Evolutionary conservation across 2,329 filamentous ascomycete genomes (phyloP), one percentile per base, ranked within the genome.

Genomic region (Talaromyces islandicus): DNA sequence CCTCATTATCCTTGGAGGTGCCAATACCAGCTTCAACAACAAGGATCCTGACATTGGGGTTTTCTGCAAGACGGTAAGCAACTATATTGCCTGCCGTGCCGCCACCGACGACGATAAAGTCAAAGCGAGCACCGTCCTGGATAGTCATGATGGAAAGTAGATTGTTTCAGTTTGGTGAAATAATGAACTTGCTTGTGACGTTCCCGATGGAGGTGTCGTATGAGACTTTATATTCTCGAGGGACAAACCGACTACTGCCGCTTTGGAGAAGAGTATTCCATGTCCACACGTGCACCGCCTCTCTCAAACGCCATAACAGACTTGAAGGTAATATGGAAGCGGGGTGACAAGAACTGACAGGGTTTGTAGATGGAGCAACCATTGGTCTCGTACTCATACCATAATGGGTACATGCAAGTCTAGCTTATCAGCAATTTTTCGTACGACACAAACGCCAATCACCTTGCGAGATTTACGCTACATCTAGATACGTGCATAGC

Each of bases 1-100:
- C 75, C 7, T 78, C 73, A 19, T 83, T 69, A 7, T 82, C 71
- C 17, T 75, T 69, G 0, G 83, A 77, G 64, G 83, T 60, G 19
- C 56, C 58, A 56, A 59, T 59, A n/a, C 58, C 58, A 14, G 58
- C 58, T 21, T 59, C 58, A 17, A 59, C 58, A 19, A 59, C 29
- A 79, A 59, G 52, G 3, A 59, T 46, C 24, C 41, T 25, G 29
- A 38, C 58, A 41, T 59, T 55, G 1, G 65, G 59, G 29, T 69
- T 62, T 60, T 74, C 73, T 0, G 71, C 73, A 9, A 75, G 64
- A 9, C 72, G 65, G 62, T 70, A 71, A 19, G 73, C 73, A 11
- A 75, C 65, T 4, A 67, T 66, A 10, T 74, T 63, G 25, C 72
- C 73, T 56, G 67, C 65, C 11, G 69, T 73, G 19, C 73, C 73